A percentile compares a stretch with the other conserved stretches of the same genome.
phyloP scores from a whole-genome alignment of 768 basidiomycete genomes.

The Serendipita sp. region DNA sequence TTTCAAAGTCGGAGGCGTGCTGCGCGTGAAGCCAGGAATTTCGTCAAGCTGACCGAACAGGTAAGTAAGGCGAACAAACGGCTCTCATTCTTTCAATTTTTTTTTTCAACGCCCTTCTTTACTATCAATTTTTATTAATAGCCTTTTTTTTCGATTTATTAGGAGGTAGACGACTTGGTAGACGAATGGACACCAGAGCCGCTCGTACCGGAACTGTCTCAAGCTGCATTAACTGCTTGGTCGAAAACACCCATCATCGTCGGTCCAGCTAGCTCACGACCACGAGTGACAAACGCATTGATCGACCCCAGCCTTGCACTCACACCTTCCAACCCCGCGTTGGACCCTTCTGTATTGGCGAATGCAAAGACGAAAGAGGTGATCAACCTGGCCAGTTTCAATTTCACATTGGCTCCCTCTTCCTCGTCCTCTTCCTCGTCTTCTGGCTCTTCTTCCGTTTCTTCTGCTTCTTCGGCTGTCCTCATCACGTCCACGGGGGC shows the following conservation, averaged over 20 bases:
- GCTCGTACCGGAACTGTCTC: conserved; percentile 45
- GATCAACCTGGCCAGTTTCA: conserved; percentile 75
- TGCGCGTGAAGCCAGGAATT: conserved; percentile 71
- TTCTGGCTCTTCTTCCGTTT: no score
- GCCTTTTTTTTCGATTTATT: not conserved
- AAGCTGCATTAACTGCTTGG: conserved; percentile 52
- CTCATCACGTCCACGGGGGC: no score
- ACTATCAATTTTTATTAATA: not conserved
- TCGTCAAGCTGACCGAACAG: conserved; percentile 82
- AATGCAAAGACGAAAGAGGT: conserved; percentile 46
- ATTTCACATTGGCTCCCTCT: conserved; percentile 76
- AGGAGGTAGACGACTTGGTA: conserved; percentile 96
- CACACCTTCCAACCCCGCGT: not conserved
- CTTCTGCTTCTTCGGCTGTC: no score
- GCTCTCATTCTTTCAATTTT: conserved; percentile 15
- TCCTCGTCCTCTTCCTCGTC: not conserved
- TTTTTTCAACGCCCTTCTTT: not conserved
- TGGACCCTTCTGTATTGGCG: not conserved
- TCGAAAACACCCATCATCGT: conserved; percentile 56
- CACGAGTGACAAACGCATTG: conserved; percentile 40
- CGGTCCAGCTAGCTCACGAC: conserved; percentile 71
- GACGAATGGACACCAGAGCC: conserved; percentile 89
- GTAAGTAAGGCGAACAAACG: conserved; percentile 25
- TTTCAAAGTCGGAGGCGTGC: conserved; percentile 77
- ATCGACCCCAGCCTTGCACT: conserved; percentile 10